Evolutionary conservation across 345 rosid species (phyloP).

Genomic region (Angophora floribunda): DNA sequence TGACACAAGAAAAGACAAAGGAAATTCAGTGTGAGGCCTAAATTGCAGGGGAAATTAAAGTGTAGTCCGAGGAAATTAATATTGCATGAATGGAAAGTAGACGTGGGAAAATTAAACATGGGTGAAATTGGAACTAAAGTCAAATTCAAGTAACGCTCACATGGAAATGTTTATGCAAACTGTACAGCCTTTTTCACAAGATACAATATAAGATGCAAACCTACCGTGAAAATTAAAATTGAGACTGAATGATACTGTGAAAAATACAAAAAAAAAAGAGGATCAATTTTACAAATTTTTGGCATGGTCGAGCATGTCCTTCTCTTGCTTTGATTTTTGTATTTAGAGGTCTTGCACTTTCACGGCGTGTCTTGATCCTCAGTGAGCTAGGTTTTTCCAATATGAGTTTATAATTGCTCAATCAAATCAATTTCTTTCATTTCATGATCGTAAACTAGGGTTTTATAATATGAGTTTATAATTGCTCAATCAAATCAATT

Average conservation of each 20-base stretch:
- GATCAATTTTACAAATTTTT: background rate
- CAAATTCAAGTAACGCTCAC: background rate
- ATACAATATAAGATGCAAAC: background rate
- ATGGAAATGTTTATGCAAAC: fast-evolving
- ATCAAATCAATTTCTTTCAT: background rate
- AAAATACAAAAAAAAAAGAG: background rate
- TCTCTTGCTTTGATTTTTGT: background rate
- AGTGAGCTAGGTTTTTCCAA: background rate
- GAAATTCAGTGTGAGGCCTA: background rate
- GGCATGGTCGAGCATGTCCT: background rate
- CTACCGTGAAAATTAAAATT: background rate
- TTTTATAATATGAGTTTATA: background rate
- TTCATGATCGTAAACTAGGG: background rate
- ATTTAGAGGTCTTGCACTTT: background rate
- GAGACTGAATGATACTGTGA: background rate
- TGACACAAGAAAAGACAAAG: background rate
- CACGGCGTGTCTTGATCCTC: background rate
- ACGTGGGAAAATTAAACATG: background rate
- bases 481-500: background rate
- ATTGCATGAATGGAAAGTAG: fast-evolving
- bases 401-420: background rate
- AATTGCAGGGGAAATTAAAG: background rate
- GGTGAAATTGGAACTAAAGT: background rate
- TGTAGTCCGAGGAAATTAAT: background rate
- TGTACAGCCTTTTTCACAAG: background rate